phyloP scores from a whole-genome alignment of 352 stramenopile species.

The Pythium guiyangense region DNA sequence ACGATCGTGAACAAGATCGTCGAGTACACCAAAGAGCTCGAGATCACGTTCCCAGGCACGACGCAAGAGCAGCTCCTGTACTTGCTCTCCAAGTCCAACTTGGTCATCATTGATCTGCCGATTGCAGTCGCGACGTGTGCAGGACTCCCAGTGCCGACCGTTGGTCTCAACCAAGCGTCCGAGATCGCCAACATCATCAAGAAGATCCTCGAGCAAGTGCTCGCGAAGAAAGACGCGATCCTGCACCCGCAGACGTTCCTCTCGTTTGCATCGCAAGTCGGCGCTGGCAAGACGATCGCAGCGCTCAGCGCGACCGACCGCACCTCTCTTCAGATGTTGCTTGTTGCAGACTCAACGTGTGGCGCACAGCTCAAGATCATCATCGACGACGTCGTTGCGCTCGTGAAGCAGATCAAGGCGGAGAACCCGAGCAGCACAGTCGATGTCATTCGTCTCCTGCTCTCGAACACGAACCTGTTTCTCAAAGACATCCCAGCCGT shows the following conservation, averaged over 20 bases:
- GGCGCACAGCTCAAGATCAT: constrained; percentile 39
- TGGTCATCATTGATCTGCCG: constrained; percentile 44
- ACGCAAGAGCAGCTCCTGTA: constrained; percentile 46
- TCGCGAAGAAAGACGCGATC: constrained; percentile 6
- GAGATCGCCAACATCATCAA: constrained; percentile 4
- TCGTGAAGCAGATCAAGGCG: constrained; percentile 34
- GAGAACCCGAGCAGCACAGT: constrained; percentile 17
- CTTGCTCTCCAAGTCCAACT: constrained; percentile 52
- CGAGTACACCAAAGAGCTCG: constrained; percentile 31
- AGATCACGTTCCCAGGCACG: constrained; percentile 28
- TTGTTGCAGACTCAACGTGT: constrained; percentile 21
- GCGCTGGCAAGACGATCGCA: constrained; percentile 1
- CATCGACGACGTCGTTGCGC: constrained; percentile 38
- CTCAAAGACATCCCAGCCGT: constrained; percentile 38
- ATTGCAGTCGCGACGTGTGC: constrained; percentile 41
- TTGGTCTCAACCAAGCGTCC: not conserved
- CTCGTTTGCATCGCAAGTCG: constrained; percentile 19
- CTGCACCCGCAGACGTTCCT: constrained; percentile 27
- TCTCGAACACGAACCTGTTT: constrained; percentile 39
- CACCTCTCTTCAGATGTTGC: not conserved
- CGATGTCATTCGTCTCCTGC: constrained; percentile 33
- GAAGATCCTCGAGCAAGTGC: constrained; percentile 8
- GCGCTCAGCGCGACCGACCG: not conserved
- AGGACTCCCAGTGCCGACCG: constrained; percentile 15
- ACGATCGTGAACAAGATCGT: constrained; percentile 37